A percentile compares a stretch with the other conserved stretches of the same genome.
These are phyloP conservation scores for Aspergillus cejpii DNA, from an alignment of 2,329 filamentous ascomycete species.

Conservation along the genomic window DNA sequence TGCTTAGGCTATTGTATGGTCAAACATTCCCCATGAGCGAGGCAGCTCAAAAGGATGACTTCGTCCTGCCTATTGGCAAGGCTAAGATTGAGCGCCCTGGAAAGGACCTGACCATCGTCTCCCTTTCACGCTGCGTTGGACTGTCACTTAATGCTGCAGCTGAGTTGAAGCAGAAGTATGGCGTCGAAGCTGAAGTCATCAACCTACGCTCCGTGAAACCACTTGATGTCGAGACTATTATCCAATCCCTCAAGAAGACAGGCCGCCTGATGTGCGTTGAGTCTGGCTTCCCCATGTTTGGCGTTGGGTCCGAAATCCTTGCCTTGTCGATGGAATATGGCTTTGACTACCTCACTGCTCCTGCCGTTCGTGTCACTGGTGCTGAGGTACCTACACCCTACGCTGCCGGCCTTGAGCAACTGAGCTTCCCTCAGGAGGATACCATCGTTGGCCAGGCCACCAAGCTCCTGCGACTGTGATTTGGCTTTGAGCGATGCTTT, in stretches of 20 bases:
- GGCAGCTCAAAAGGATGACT: conserved; percentile 91
- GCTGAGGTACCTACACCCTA: conserved; percentile 97
- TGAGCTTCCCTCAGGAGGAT: conserved; percentile 86
- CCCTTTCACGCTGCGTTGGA: conserved; percentile 89
- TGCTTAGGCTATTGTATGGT: conserved; percentile 70
- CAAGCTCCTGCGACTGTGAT: conserved; percentile 76
- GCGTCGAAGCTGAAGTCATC: conserved; percentile 91
- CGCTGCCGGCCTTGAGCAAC: conserved; percentile 83
- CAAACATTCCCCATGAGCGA: conserved; percentile 95
- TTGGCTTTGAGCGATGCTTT: conserved; percentile 6
- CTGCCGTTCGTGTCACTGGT: conserved; percentile 87
- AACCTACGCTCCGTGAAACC: conserved; percentile 98
- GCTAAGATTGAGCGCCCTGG: conserved; percentile 96
- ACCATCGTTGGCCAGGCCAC: conserved; percentile 82
- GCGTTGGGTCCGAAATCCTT: conserved; percentile 86
- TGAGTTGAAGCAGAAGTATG: conserved; percentile 91
- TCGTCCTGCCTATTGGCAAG: conserved; percentile 95
- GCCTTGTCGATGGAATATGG: conserved; percentile 95
- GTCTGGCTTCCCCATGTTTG: conserved; percentile 93
- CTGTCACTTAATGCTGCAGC: conserved; percentile 84
- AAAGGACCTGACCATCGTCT: conserved; percentile 93
- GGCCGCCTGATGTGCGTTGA: conserved; percentile 84
- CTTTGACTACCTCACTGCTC: conserved; percentile 94
- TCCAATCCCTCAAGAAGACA: conserved; percentile 99
- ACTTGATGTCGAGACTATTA: conserved; percentile 86